Conservation (phyloP, 1,139 yeast species). For the Meyerozyma guilliermondii region DNA sequence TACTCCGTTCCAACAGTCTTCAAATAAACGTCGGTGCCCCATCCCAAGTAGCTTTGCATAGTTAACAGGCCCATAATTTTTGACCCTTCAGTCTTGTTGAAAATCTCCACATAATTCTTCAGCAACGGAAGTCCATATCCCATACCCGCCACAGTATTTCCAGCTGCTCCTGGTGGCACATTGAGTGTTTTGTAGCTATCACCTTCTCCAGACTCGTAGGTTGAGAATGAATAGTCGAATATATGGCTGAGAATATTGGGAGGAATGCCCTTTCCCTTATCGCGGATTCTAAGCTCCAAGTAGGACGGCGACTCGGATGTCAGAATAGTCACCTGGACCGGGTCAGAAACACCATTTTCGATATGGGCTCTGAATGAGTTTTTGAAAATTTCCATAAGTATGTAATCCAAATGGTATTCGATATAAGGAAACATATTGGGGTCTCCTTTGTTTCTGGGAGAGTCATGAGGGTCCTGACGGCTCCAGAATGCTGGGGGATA, state of each 20-base stretch:
- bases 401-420: slow-evolving; percentile 81
- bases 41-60: slow-evolving; percentile 75
- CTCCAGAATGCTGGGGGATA: slow-evolving; percentile 32
- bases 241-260: slow-evolving; percentile 59
- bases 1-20: slow-evolving; percentile 23
- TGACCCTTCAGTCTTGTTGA: slow-evolving; percentile 27
- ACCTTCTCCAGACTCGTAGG: slow-evolving; percentile 61
- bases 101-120: slow-evolving; percentile 45
- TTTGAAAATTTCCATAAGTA: slow-evolving; percentile 80
- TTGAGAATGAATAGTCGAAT: slow-evolving; percentile 82
- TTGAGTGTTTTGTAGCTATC: slow-evolving; percentile 55
- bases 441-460: slow-evolving; percentile 14
- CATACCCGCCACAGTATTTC: slow-evolving; percentile 85
- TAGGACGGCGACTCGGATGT: slow-evolving; percentile 38
- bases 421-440: slow-evolving; percentile 62
- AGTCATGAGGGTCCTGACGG: slow-evolving; percentile 22
- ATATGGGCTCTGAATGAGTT: slow-evolving; percentile 84
- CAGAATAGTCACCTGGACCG: slow-evolving; percentile 66
- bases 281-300: slow-evolving; percentile 70
- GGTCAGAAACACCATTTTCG: slow-evolving; percentile 55
- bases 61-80: slow-evolving; percentile 59
- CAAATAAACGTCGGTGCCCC: slow-evolving; percentile 59
- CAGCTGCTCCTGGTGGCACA: slow-evolving; percentile 67
- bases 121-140: slow-evolving; percentile 93
- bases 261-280: slow-evolving; percentile 84